Evolutionary conservation across 805 yeast species (phyloP).

Genomic region (Wickerhamomyces pijperi): DNA sequence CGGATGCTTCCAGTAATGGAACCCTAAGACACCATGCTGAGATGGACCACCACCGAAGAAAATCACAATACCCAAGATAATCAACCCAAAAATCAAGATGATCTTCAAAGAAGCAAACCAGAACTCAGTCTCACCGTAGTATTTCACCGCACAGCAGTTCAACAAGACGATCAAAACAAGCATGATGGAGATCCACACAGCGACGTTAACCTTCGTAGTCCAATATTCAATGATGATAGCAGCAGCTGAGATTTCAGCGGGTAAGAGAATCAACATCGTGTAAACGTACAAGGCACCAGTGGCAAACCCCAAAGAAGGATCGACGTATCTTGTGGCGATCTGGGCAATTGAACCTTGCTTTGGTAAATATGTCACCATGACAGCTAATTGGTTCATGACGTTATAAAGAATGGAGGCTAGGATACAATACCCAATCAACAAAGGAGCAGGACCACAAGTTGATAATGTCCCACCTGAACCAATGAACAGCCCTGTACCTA

Average conservation of each 20-base stretch:
- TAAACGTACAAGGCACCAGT: slow-evolving; percentile 20
- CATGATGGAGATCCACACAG: slow-evolving; percentile 51
- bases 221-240: slow-evolving; percentile 41
- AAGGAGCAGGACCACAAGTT: slow-evolving; percentile 64
- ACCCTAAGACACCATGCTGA: slow-evolving; percentile 42
- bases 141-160: slow-evolving; percentile 47
- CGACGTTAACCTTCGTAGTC: slow-evolving; percentile 48
- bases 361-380: slow-evolving; percentile 56
- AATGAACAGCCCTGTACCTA: slow-evolving; percentile 78
- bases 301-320: slow-evolving; percentile 18
- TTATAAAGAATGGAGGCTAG: slow-evolving; percentile 56
- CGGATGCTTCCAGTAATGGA: slow-evolving; percentile 54
- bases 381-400: slow-evolving; percentile 56
- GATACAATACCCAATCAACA: slow-evolving; percentile 49
- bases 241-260: slow-evolving; percentile 45
- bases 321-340: slow-evolving; percentile 42
- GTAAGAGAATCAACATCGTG: slow-evolving; percentile 14
- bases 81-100: slow-evolving; percentile 50
- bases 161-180: slow-evolving; percentile 31
- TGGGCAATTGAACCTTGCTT: slow-evolving; percentile 57
- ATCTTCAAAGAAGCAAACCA: slow-evolving; percentile 56
- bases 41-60: slow-evolving; percentile 60
- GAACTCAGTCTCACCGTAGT: slow-evolving; percentile 49
- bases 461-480: slow-evolving; percentile 56
- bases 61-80: slow-evolving; percentile 43